Evolutionary conservation across 2,329 filamentous ascomycete species (phyloP).

Genomic region (Ophiostoma populinum): DNA sequence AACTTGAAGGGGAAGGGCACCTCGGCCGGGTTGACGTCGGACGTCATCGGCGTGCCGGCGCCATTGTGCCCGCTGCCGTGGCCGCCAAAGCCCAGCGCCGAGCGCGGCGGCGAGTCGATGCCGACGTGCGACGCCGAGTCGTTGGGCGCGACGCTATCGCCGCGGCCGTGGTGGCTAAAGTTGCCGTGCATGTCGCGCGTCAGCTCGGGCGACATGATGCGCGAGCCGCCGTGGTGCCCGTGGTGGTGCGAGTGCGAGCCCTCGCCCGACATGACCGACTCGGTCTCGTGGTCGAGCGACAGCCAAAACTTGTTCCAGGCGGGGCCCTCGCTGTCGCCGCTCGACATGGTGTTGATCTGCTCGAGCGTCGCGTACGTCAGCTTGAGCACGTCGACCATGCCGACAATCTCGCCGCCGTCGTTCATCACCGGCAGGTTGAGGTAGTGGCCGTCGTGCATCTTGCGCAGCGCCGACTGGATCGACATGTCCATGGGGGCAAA

Average conservation of each 20-base stretch:
- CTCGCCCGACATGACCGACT: slow-evolving; percentile 90
- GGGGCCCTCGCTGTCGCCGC: slow-evolving; percentile 75
- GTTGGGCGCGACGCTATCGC: slow-evolving; percentile 74
- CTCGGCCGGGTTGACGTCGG: slow-evolving; percentile 46
- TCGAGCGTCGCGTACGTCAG: slow-evolving; percentile 95
- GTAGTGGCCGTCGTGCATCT: slow-evolving; percentile 99
- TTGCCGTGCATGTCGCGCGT: slow-evolving; percentile 44
- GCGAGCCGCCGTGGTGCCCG: slow-evolving; percentile 46
- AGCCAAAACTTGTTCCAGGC: slow-evolving; percentile 99
- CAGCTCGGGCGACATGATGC: slow-evolving; percentile 56
- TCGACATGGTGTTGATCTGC: slow-evolving; percentile 91
- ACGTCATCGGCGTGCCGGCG: slow-evolving; percentile 18
- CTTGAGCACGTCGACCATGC: slow-evolving; percentile 98
- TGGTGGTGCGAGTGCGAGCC: slow-evolving; percentile 55
- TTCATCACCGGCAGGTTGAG: slow-evolving; percentile 98
- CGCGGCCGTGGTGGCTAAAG: slow-evolving; percentile 20
- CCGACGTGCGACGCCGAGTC: slow-evolving; percentile 92
- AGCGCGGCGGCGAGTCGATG: slow-evolving; percentile 57
- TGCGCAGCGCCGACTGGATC: slow-evolving; percentile 90
- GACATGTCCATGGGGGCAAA: slow-evolving; percentile 99
- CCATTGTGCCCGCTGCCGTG: not conserved
- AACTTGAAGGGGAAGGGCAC: slow-evolving; percentile 95
- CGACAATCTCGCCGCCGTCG: slow-evolving; percentile 87
- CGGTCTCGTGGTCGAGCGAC: slow-evolving; percentile 83
- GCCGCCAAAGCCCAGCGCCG: slow-evolving; percentile 24